phyloP scores from a whole-genome alignment of 352 stramenopile species.

The Phytophthora nicotianae region DNA sequence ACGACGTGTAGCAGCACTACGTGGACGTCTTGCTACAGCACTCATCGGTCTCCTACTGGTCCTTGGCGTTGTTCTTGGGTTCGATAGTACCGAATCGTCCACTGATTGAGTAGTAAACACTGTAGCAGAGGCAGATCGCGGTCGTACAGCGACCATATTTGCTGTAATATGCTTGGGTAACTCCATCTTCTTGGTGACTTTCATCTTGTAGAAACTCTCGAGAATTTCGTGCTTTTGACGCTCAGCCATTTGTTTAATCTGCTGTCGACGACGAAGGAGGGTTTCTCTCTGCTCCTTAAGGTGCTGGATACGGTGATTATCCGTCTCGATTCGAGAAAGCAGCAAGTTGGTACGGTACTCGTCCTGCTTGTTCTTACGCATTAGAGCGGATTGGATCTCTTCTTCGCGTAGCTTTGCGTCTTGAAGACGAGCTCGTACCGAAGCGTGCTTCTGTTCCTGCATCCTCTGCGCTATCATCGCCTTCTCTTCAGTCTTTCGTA shows the following conservation, averaged over 20 bases:
- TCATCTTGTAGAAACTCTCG: slow-evolving; percentile 85
- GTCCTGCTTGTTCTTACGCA: slow-evolving; percentile 67
- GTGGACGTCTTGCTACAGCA: slow-evolving; percentile 36
- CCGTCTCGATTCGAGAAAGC: slow-evolving; percentile 63
- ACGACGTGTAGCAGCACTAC: slow-evolving; percentile 14
- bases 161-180: slow-evolving; percentile 55
- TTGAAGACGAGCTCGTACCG: slow-evolving; percentile 53
- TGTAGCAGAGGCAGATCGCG: slow-evolving; percentile 42
- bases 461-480: slow-evolving; percentile 49
- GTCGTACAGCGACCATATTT: slow-evolving; percentile 33
- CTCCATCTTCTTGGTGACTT: slow-evolving; percentile 79
- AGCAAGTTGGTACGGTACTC: slow-evolving; percentile 63
- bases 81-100: slow-evolving; percentile 11
- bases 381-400: slow-evolving; percentile 68
- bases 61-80: slow-evolving; percentile 2
- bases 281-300: slow-evolving; percentile 65
- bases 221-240: slow-evolving; percentile 78
- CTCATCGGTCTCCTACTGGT: slow-evolving; percentile 34
- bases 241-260: slow-evolving; percentile 65
- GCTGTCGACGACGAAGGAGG: slow-evolving; percentile 62
- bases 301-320: slow-evolving; percentile 56
- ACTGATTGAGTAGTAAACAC: slow-evolving; percentile 40
- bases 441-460: slow-evolving; percentile 57
- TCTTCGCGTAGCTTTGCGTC: slow-evolving; percentile 83
- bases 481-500: slow-evolving; percentile 65